Base-by-base conservation (phyloP, 2,329 filamentous ascomycete genomes). In the Pyrenochaeta sp. region DNA sequence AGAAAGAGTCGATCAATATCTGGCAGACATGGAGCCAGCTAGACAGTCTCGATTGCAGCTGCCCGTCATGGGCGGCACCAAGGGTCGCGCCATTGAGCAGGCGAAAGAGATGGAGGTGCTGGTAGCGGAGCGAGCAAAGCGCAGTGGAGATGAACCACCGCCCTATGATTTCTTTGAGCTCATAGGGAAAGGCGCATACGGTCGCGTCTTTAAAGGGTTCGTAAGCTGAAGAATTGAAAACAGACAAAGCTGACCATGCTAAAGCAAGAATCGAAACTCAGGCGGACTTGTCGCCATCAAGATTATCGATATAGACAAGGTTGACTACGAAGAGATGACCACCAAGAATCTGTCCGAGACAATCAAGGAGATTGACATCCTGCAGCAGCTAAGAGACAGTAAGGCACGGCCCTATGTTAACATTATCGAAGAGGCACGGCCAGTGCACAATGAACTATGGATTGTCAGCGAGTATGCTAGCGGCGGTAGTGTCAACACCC, bases 401-500 rank as follows among this genome's bases (percentile, higher is more conserved):
- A 88, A 87, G 42, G 90, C 90, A 15, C 84, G 85, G 62, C 94
- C 94, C 69, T 95, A 95, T 73, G 87, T 96, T 77, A 95, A 94
- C 71, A 84, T 88, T 64, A 89, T 94, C 45, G 87, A 93, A 64
- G 90, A 93, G 61, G 90, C 90, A 4, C 82, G 93, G 17, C 87
- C 90, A 7, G 86, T 94, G 32, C 89, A 90, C 36, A 87, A 90
- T 63, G 86, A 91, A 55, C 88, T 96, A 78, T 96, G 91, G 91
- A 91, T 95, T 79, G 86, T 95, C 50, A 93, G 90, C 54, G 90
- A 95, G 76, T 92, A 93, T 74, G 93, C 91, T 66, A 90, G 89
- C 5, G 91, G 91, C 57, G 91, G 91, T 43, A 95, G 91, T 72
- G 88, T 96, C 6, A 81, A 85, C 53, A 88, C 86, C 7, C 67